phyloP scores from a whole-genome alignment of 257 asterid genomes.

The Echites panduratus region DNA sequence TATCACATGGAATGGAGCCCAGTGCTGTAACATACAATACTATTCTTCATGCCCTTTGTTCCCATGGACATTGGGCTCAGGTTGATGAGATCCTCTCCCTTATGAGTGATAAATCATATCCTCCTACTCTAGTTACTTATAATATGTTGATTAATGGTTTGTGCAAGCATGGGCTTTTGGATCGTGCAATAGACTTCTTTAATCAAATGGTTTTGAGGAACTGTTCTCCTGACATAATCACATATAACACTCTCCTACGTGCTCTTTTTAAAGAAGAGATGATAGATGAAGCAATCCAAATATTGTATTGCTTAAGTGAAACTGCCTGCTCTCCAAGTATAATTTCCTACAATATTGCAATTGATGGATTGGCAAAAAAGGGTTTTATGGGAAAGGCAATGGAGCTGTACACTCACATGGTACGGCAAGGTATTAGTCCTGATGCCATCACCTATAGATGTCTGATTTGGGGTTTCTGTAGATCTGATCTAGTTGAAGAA shows the following conservation, averaged over 20 bases:
- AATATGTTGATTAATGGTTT: constrained; percentile 70
- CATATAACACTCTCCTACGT: constrained; percentile 73
- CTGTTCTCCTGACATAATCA: constrained; percentile 60
- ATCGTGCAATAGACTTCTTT: constrained; percentile 63
- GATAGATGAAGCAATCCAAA: constrained; percentile 57
- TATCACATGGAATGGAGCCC: constrained; percentile 66
- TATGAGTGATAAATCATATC: constrained; percentile 56
- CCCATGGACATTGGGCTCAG: constrained; percentile 49
- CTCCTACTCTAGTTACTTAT: constrained; percentile 59
- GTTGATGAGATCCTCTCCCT: constrained; percentile 52
- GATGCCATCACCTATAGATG: constrained; percentile 78
- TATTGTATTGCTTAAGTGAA: constrained; percentile 36
- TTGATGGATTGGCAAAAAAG: constrained; percentile 72
- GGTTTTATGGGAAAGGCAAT: constrained; percentile 64
- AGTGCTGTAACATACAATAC: constrained; percentile 69
- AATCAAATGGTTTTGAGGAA: constrained; percentile 47
- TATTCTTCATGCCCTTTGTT: constrained; percentile 68
- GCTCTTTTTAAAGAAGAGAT: constrained; percentile 58
- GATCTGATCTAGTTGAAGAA: constrained; percentile 66
- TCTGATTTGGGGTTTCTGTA: constrained; percentile 76
- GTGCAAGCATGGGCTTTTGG: constrained; percentile 66
- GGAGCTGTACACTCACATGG: constrained; percentile 61
- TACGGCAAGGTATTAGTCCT: constrained; percentile 48
- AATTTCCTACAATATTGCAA: constrained; percentile 65
- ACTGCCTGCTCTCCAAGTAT: constrained; percentile 52